Evolutionary conservation across 148 eudicot genomes (phyloP), one percentile per base, ranked within the genome.

Genomic region (Persicaria tinctoria): DNA sequence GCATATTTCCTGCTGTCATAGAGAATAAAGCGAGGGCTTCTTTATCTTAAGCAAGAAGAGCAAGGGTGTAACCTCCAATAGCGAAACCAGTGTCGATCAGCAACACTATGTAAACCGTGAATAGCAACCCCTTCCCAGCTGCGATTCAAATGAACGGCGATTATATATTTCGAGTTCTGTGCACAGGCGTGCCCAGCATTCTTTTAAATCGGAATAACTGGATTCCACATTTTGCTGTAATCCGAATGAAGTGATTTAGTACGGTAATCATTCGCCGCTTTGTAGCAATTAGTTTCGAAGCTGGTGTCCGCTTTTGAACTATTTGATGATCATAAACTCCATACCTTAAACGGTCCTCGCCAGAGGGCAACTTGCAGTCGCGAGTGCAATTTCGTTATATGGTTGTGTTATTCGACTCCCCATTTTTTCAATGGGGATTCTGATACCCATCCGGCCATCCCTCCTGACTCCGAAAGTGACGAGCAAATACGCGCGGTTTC

Each of bases 1-100:
- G 16, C 74, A 4, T 62, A 47, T 68, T 20, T 54, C n/a, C 8
- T 45, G 55, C 63, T 45, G 9, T 17, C 59, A 46, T 46, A 89
- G 93, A 87, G 93, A 77, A 85, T 89, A 76, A 73, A 72, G 20
- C 77, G 88, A 27, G 93, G 80, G 56, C 84, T 89, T 1, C 74
- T 87, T 64, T 89, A 69, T 76, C 83, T 89, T 45, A 87, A 84
- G 79, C 84, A 82, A 73, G 85, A 87, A 80, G 90, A 87, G 76
- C 93, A 85, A 81, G 87, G 86, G 66, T 89, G 93, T 54, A 73
- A 78, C 46, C 54, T 86, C 56, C 92, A 89, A 79, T 86, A 80
- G 75, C 51, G 32, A 63, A n/a, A 64, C 16, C 47, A 44, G 53
- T 50, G 4, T 17, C 14, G 41, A 63, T 32, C 8, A 27, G 68